Evolutionary conservation across 306 rosid genomes (phyloP), one percentile per base, ranked within the genome.

Genomic region (Prosopis cineraria): DNA sequence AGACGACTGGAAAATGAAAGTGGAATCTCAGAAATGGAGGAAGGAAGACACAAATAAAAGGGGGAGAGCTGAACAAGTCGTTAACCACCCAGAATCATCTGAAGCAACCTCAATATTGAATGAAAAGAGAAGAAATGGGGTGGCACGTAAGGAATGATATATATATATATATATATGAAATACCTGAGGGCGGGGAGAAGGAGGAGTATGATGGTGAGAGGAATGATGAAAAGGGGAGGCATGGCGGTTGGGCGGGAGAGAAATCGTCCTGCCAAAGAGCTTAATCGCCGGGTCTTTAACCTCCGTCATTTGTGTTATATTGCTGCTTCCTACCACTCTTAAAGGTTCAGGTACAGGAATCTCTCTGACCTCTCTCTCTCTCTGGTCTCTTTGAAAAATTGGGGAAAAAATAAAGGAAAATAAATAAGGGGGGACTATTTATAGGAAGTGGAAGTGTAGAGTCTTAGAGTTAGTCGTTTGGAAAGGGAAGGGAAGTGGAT

Each of bases 241-340:
- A 20, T 76, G 52, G 14, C 44, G 79, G 68, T 37, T 81, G 16
- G 47, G 74, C 73, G 87, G 90, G 77, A 92, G 65, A 0, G 89
- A 66, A 84, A 94, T 90, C 68, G 93, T 94, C 84, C 85, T 84
- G 13, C 98, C 98, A 73, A 94, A 92, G 3, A 92, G 89, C 92
- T 90, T 94, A 64, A 92, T 86, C 17, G 82, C 80, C 25, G 85
- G 78, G 78, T 89, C 90, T 78, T 82, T 88, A 41, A 84, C 22
- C 87, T 85, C 87, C 52, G 88, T 79, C 98, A 94, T 94, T 92
- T 50, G 78, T 67, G 31, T 40, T 36, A 10, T 68, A 45, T 40
- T 44, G 37, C 78, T 68, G 66, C 71, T 39, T 68, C 60, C 71
- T 39, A 2, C 52, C 22, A 67, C 22, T 56, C 70, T 45, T 11